Evolutionary conservation across 345 rosid genomes (phyloP).

Genomic region (Hypericum perforatum): DNA sequence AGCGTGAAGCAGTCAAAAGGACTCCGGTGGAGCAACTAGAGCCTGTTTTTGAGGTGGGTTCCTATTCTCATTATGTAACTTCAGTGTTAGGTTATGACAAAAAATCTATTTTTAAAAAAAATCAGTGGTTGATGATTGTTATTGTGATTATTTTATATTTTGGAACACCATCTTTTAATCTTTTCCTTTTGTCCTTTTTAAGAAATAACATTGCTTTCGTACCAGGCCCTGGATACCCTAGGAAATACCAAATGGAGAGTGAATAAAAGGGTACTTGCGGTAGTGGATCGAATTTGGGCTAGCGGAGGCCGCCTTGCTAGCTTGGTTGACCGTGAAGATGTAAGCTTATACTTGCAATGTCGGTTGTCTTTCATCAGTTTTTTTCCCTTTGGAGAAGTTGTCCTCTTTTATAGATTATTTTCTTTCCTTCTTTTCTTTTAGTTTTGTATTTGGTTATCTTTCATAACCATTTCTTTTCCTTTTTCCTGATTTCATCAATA

Average conservation of each 20-base stretch:
- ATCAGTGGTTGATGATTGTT: background rate
- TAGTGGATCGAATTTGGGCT: slow-evolving; percentile 91
- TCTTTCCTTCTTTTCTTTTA: slow-evolving; percentile 7
- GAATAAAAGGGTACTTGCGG: slow-evolving; percentile 67
- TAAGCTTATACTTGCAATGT: slow-evolving; percentile 27
- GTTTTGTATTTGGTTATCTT: slow-evolving; percentile 3
- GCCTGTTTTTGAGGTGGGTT: slow-evolving; percentile 70
- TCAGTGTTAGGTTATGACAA: background rate
- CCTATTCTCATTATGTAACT: background rate
- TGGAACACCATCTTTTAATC: background rate
- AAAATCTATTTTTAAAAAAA: slow-evolving; percentile 8
- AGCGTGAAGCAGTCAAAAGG: slow-evolving; percentile 61
- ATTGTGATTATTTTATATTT: slow-evolving; percentile 1
- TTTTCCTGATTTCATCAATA: background rate
- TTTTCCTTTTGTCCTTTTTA: slow-evolving; percentile 11
- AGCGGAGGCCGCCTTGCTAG: slow-evolving; percentile 72
- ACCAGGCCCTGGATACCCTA: slow-evolving; percentile 87
- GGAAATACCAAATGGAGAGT: slow-evolving; percentile 95
- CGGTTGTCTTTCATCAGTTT: slow-evolving; percentile 7
- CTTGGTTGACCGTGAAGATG: slow-evolving; percentile 87
- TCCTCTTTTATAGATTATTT: background rate
- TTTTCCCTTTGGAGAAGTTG: background rate
- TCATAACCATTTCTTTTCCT: slow-evolving; percentile 1
- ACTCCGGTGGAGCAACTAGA: slow-evolving; percentile 56
- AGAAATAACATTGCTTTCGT: slow-evolving; percentile 13